These are phyloP conservation scores for Ophiostoma fasciatum DNA, from an alignment of 2,329 filamentous ascomycete genomes.

Conservation along the genomic window DNA sequence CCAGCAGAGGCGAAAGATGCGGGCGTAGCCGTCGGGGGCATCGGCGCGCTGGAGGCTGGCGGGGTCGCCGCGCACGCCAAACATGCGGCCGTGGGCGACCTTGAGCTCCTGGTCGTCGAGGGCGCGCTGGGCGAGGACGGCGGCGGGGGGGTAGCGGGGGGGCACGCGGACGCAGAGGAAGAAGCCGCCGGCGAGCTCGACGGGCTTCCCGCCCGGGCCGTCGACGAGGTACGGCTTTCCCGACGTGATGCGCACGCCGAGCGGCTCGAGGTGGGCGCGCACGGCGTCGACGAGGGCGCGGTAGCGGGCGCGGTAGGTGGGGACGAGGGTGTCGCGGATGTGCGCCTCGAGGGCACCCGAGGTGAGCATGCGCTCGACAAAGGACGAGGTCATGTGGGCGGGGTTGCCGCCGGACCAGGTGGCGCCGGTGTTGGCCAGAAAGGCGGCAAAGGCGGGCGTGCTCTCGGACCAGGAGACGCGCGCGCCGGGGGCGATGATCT, in stretches of 20 bases:
- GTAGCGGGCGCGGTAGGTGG: constrained; percentile 1
- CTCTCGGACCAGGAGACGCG: constrained; percentile 51
- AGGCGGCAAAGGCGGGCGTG: constrained; percentile 39
- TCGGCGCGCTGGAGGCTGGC: constrained; percentile 17
- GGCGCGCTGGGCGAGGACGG: constrained; percentile 24
- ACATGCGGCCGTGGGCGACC: constrained; percentile 40
- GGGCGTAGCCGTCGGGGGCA: constrained; percentile 25
- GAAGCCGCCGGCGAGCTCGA: constrained; percentile 39
- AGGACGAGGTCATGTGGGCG: constrained; percentile 16
- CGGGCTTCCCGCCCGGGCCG: not conserved
- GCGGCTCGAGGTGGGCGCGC: constrained; percentile 1
- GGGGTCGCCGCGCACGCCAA: constrained; percentile 27
- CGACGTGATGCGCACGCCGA: constrained; percentile 2
- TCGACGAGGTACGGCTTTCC: constrained; percentile 3
- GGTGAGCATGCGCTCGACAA: constrained; percentile 33
- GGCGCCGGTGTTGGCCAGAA: constrained; percentile 21
- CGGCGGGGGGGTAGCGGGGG: constrained; percentile 10
- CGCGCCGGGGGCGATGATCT: constrained; percentile 47
- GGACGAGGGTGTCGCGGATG: constrained; percentile 30
- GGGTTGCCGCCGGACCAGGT: constrained; percentile 18
- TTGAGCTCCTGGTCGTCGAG: constrained; percentile 37
- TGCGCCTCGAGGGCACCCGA: constrained; percentile 36
- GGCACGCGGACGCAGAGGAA: constrained; percentile 51
- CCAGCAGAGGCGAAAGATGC: constrained; percentile 38
- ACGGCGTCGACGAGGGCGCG: constrained; percentile 7